Evolutionary conservation across 73 alveolate species (phyloP).

Genomic region (Tetrahymena elliotti): DNA sequence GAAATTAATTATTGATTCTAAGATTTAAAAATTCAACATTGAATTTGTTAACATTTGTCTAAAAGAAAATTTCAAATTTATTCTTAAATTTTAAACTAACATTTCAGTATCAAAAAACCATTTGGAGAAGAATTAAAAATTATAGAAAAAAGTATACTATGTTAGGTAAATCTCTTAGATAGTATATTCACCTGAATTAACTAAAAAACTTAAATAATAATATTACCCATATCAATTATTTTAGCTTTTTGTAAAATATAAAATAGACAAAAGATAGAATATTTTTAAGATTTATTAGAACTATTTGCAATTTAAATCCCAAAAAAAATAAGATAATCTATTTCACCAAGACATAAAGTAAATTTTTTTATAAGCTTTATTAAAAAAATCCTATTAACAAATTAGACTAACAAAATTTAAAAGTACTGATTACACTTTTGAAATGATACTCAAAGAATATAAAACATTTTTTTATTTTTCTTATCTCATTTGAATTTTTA

Average conservation of each 20-base stretch:
- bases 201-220: too few relatives aligned
- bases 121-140: too few relatives aligned
- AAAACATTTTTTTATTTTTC: not conserved
- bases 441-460: not conserved
- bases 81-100: too few relatives aligned
- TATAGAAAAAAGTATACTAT: too few relatives aligned
- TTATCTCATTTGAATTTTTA: not conserved
- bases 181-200: too few relatives aligned
- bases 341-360: not conserved
- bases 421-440: not conserved
- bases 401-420: not conserved
- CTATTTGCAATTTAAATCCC: not conserved
- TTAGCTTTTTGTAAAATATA: too few relatives aligned
- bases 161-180: too few relatives aligned
- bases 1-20: not conserved
- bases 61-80: not conserved
- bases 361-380: too few relatives aligned
- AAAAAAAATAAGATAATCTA: too few relatives aligned
- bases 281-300: not conserved
- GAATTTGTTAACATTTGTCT: not conserved
- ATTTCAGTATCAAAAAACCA: too few relatives aligned
- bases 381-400: not conserved
- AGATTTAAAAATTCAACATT: not conserved
- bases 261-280: not conserved
- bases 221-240: too few relatives aligned